phyloP scores from a whole-genome alignment of 345 rosid genomes.

The Camelina sativa region DNA sequence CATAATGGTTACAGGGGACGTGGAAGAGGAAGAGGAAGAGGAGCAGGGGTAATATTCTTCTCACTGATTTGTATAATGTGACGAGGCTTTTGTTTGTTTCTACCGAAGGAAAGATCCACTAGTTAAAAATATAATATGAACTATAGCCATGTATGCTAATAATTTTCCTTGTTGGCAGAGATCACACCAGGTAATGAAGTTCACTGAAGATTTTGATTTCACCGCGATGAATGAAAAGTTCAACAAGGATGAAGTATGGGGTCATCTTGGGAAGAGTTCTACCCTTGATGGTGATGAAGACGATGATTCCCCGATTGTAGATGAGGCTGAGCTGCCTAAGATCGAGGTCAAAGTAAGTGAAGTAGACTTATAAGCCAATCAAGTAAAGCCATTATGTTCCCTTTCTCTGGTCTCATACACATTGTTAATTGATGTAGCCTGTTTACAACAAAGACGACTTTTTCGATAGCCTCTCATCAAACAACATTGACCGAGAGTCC shows the following conservation, averaged over 20 bases:
- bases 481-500: constrained; percentile 53
- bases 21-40: constrained; percentile 93
- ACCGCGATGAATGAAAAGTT: constrained; percentile 94
- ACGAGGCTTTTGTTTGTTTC: constrained; percentile 1
- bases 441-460: constrained; percentile 93
- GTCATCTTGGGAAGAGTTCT: constrained; percentile 80
- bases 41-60: constrained; percentile 68
- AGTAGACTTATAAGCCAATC: constrained; percentile 10
- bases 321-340: constrained; percentile 57
- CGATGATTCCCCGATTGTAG: constrained; percentile 59
- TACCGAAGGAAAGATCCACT: background rate
- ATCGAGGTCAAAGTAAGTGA: constrained; percentile 53
- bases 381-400: background rate
- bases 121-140: background rate
- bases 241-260: constrained; percentile 97
- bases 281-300: constrained; percentile 57
- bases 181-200: constrained; percentile 62
- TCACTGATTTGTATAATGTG: constrained; percentile 15
- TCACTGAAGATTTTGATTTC: constrained; percentile 93
- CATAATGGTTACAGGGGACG: constrained; percentile 70
- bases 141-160: constrained; percentile 14
- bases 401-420: constrained; percentile 9
- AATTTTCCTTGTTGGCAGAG: constrained; percentile 42
- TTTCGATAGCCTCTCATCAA: constrained; percentile 80
- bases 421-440: constrained; percentile 52